Evolutionary conservation across 768 basidiomycete species (phyloP), one percentile per base, ranked within the genome.

Genomic region (Myochromella boudieri): DNA sequence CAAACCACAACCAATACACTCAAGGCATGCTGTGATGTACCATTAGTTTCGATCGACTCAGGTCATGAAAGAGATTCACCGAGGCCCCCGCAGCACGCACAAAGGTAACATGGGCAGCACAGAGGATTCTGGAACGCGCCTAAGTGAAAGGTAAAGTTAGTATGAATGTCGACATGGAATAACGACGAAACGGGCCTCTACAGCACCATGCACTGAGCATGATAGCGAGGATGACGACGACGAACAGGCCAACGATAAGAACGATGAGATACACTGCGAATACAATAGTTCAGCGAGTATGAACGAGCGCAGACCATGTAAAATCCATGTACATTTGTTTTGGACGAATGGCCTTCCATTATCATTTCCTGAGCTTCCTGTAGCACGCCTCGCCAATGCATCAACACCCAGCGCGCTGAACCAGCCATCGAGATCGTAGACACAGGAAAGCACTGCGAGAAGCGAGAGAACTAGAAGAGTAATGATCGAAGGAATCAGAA

Each of bases 41-140:
- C 33, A 34, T 6, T n/a, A 6, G 14, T 34, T 5, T 6, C n/a
- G 33, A 34, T 6, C 18, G n/a, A n/a, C 5, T 34, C 14, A 14
- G 28, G 14, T 8, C 28, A 29, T 18, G 3, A 17, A 9, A 37
- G 9, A 18, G 9, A 60, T 66, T 52, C 56, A 82, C 82, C 79
- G 14, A 85, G 70, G 29, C 84, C 84, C 46, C 84, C 84, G 46
- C 83, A 85, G 60, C 82, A 85, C 3, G 84, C 84, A 52, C 84
- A 86, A 6, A 85, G 68, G 60, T 87, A 87, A 56, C 84, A 85
- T 1, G 84, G 84, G 54, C 82, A 84, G 54, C 82, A 85, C 0
- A 76, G 65, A 2, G 84, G 84, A 47, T 86, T 86, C 49, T 78
- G 56, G 55, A 84, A 85, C 0, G 76, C 60, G 12, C 76, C 80